Evolutionary conservation across 148 eudicot species (phyloP), one percentile per base, ranked within the genome.

Genomic region (Vaccinium corymbosum): DNA sequence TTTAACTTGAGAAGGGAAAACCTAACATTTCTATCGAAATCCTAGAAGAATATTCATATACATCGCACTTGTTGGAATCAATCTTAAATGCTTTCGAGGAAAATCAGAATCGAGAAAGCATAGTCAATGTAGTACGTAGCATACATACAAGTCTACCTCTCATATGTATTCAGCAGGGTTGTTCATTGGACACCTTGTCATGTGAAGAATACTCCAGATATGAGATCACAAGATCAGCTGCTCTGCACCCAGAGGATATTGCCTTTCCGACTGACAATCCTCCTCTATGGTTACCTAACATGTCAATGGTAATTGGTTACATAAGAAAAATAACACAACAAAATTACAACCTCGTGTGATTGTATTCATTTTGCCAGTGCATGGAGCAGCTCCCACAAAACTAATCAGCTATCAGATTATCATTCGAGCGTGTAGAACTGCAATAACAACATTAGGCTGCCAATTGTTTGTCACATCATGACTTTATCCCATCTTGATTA

Each of bases 231-330:
- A 73, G 93, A 85, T 96, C 97, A 38, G 98, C 98, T 80, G 98
- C 98, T 87, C 88, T 89, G 90, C 90, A 93, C 48, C 98, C 98
- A 1, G 95, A 93, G 11, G 97, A 87, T 87, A 96, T 72, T 25
- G 98, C 93, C 89, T 94, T 96, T 55, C 98, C 98, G 52, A 96
- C 98, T 27, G 98, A 92, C n/a, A 96, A 89, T 81, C 98, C 98
- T 86, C 92, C 95, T 88, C 91, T 91, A 86, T 97, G 97, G 89
- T 97, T 97, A 85, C 99, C 99, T 97, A 85, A 25, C 62, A 83
- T 68, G 84, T 70, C n/a, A 51, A 82, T 46, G 15, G 57, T 50
- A 27, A 3, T 68, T 68, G 78, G 38, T 62, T 77, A 51, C 57
- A 42, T 12, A 57, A 57, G 80, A 38, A 29, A 75, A 59, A 49